Conservation (phyloP, 306 rosid species). For the Fragaria iinumae region DNA sequence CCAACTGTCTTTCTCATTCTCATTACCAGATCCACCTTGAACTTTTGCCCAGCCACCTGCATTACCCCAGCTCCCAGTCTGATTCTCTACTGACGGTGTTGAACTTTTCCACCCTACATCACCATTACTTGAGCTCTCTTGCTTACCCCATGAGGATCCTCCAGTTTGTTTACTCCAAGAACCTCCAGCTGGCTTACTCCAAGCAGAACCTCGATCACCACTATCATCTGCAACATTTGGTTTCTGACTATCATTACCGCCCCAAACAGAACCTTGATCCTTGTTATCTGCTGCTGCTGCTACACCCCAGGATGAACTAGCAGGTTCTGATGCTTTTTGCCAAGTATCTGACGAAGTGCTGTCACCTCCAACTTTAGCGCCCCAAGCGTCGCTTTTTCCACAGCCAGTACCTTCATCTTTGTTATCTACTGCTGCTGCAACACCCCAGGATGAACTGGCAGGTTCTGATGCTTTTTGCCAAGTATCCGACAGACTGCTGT, state of each 20-base stretch:
- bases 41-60: background rate
- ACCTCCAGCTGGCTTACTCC: conserved; percentile 25
- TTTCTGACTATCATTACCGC: conserved; percentile 3
- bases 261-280: conserved; percentile 57
- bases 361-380: conserved; percentile 30
- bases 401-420: conserved; percentile 49
- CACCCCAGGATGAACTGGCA: conserved; percentile 59
- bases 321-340: conserved; percentile 35
- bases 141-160: conserved; percentile 8
- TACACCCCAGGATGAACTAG: conserved; percentile 66
- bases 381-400: conserved; percentile 47
- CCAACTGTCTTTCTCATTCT: conserved; percentile 25
- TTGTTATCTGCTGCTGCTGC: conserved; percentile 41
- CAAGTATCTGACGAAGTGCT: conserved; percentile 29
- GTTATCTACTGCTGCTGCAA: conserved; percentile 43
- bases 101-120: conserved; percentile 19
- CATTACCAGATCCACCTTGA: conserved; percentile 9
- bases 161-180: background rate
- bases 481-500: conserved; percentile 25
- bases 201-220: conserved; percentile 15
- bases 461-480: conserved; percentile 38
- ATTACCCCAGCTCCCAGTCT: conserved; percentile 1
- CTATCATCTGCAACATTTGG: conserved; percentile 1
- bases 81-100: background rate
- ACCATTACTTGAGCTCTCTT: conserved; percentile 9